Conservation (phyloP, 2,329 filamentous ascomycete genomes). For the Hymenoscyphus repandus region DNA sequence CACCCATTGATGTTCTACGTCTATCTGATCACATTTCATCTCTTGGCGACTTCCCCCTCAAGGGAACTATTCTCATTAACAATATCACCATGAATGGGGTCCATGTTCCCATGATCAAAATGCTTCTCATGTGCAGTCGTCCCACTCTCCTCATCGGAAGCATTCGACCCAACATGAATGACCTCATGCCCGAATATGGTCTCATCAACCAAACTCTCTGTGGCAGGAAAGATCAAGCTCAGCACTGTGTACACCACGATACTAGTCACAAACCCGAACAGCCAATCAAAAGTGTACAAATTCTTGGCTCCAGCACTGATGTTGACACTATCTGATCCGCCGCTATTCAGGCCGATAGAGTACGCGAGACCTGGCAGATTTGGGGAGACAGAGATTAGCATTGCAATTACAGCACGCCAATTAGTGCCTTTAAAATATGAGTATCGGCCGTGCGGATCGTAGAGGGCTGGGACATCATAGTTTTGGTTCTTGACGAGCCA, state of each 20-base stretch:
- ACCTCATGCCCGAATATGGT: conserved; percentile 35
- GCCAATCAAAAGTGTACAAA: conserved; percentile 61
- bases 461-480: conserved; percentile 35
- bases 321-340: conserved; percentile 9
- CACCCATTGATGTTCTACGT: no score
- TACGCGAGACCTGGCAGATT: conserved; percentile 27
- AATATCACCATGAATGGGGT: no score
- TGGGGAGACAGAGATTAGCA: conserved; percentile 23
- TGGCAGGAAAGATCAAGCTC: conserved; percentile 43
- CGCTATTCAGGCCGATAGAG: conserved; percentile 13
- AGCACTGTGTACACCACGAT: conserved; percentile 50
- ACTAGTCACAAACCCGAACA: conserved; percentile 54
- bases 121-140: conserved; percentile 3
- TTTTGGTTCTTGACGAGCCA: conserved; percentile 44
- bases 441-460: conserved; percentile 28
- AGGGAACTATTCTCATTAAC: no score
- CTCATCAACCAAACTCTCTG: conserved; percentile 41
- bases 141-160: conserved; percentile 4
- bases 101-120: conserved; percentile 1
- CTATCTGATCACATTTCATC: no score
- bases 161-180: background rate
- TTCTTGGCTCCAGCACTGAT: conserved; percentile 42
- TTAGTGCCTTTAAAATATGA: conserved; percentile 27
- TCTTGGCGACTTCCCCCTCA: no score
- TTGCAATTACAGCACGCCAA: conserved; percentile 24